These are phyloP conservation scores for Microascus cirrosus DNA, from an alignment of 2,329 filamentous ascomycete species.

Conservation along the genomic window DNA sequence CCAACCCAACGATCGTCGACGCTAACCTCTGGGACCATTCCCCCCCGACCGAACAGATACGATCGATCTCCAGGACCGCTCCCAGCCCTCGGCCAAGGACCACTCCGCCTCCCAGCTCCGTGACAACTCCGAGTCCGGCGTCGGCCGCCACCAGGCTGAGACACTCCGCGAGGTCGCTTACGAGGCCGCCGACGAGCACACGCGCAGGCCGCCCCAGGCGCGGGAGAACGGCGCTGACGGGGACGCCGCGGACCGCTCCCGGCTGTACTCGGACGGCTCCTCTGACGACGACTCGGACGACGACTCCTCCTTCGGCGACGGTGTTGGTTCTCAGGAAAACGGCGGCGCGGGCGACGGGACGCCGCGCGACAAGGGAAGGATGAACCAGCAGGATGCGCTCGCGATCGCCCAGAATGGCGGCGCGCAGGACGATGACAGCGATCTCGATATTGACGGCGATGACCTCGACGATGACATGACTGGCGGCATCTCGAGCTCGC, in stretches of 20 bases:
- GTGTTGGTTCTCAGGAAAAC: slow-evolving; percentile 19
- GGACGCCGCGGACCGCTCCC: slow-evolving; percentile 24
- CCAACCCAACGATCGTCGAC: neutral
- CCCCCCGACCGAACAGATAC: slow-evolving; percentile 50
- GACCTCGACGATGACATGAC: slow-evolving; percentile 86
- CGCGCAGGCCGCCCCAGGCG: slow-evolving; percentile 43
- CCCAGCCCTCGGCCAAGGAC: slow-evolving; percentile 73
- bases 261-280: slow-evolving; percentile 6
- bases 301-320: slow-evolving; percentile 10
- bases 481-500: slow-evolving; percentile 97
- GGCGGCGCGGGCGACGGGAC: slow-evolving; percentile 7
- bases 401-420: slow-evolving; percentile 53
- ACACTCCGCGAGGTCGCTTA: slow-evolving; percentile 71
- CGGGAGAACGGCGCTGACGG: slow-evolving; percentile 26
- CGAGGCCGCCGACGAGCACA: slow-evolving; percentile 63
- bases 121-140: slow-evolving; percentile 32
- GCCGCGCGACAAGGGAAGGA: slow-evolving; percentile 12
- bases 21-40: neutral
- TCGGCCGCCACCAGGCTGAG: slow-evolving; percentile 76
- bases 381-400: slow-evolving; percentile 44
- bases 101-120: slow-evolving; percentile 3
- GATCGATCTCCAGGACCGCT: slow-evolving; percentile 82
- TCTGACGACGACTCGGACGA: slow-evolving; percentile 8
- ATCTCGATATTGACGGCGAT: slow-evolving; percentile 58
- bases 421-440: slow-evolving; percentile 43